Conservation (phyloP, 164 flowering plant species). For the Macadamia integrifolia region DNA sequence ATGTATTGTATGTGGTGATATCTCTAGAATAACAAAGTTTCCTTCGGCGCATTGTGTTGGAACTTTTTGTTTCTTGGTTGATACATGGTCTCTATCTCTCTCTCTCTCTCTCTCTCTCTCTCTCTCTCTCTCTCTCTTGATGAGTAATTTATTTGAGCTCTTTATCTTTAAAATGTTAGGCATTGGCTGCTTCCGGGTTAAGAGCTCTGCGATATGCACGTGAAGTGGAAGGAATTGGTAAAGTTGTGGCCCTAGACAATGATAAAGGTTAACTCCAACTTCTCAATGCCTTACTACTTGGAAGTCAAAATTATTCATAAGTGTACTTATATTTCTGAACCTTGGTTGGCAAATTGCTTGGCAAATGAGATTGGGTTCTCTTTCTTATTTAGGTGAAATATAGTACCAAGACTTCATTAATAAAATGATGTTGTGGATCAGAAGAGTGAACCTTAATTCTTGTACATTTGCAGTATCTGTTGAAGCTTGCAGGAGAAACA, state of each 20-base stretch:
- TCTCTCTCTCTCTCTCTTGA: too few relatives aligned
- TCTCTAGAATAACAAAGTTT: not conserved
- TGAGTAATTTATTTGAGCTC: not conserved
- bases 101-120: too few relatives aligned
- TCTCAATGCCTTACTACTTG: slow-evolving; percentile 1
- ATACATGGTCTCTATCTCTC: too few relatives aligned
- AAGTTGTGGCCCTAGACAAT: slow-evolving; percentile 93
- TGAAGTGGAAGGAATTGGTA: slow-evolving; percentile 87
- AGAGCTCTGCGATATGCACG: slow-evolving; percentile 94
- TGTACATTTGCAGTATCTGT: slow-evolving; percentile 56
- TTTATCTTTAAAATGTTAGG: slow-evolving; percentile 37
- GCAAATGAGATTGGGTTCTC: not conserved
- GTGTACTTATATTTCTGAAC: not conserved
- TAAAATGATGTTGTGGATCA: not conserved
- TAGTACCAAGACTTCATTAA: not conserved
- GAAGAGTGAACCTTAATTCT: not conserved
- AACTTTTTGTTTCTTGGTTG: not conserved
- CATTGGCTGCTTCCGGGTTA: slow-evolving; percentile 95
- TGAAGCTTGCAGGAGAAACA: slow-evolving; percentile 91
- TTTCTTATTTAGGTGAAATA: not conserved
- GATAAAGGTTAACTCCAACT: slow-evolving; percentile 55
- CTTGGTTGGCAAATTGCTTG: not conserved
- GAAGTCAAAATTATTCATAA: not conserved
- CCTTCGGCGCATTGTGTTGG: not conserved
- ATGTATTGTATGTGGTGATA: not conserved